A percentile compares a stretch with the other conserved stretches of the same genome.
Evolutionary conservation across 805 yeast genomes (phyloP).

Genomic region (Starmerella powellii): DNA sequence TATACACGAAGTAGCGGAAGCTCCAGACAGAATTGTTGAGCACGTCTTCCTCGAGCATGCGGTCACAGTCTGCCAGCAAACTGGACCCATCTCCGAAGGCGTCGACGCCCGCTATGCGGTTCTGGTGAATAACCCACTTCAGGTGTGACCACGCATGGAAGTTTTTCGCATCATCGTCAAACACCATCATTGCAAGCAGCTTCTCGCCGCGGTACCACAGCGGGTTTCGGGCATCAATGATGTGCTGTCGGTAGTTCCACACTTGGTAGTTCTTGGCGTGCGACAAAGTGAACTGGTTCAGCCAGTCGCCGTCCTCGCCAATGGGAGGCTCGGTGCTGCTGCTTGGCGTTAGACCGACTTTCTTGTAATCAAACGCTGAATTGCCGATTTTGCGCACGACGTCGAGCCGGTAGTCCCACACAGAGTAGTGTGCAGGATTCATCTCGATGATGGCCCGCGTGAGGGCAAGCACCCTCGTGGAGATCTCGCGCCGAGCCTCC

Average conservation of each 20-base stretch:
- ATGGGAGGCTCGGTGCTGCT: constrained; percentile 22
- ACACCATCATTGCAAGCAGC: constrained; percentile 53
- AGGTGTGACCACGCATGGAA: constrained; percentile 95
- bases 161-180: constrained; percentile 72
- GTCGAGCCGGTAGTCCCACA: constrained; percentile 46
- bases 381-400: constrained; percentile 25
- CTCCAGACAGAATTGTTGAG: constrained; percentile 92
- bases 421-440: constrained; percentile 84
- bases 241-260: constrained; percentile 82
- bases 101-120: background rate
- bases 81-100: constrained; percentile 20
- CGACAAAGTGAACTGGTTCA: constrained; percentile 58
- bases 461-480: constrained; percentile 58
- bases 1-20: constrained; percentile 53
- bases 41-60: constrained; percentile 47
- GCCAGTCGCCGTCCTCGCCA: constrained; percentile 58
- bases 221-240: constrained; percentile 32
- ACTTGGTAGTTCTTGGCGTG: constrained; percentile 89
- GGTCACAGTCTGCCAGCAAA: constrained; percentile 44
- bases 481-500: constrained; percentile 46
- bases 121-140: constrained; percentile 59
- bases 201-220: constrained; percentile 40
- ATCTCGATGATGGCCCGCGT: constrained; percentile 50
- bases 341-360: constrained; percentile 21
- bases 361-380: constrained; percentile 26